Conservation (phyloP, 2,329 filamentous ascomycete species). For the Penicillium italicum region DNA sequence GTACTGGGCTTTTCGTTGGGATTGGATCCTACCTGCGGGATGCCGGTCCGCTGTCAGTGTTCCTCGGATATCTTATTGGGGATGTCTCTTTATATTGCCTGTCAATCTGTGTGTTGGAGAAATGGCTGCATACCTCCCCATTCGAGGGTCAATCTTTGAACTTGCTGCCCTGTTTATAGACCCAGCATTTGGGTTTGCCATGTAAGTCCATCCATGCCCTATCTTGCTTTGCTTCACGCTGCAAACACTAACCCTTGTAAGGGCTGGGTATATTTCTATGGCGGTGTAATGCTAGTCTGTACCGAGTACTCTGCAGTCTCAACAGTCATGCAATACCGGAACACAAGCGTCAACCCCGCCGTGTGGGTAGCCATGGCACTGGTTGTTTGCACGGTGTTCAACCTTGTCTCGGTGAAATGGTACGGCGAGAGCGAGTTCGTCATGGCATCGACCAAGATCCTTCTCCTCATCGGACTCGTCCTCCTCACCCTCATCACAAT, state of each 20-base stretch:
- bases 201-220: conserved; percentile 14
- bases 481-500: conserved; percentile 75
- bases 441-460: conserved; percentile 64
- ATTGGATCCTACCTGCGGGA: conserved; percentile 34
- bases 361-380: conserved; percentile 45
- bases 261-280: conserved; percentile 48
- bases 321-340: conserved; percentile 48
- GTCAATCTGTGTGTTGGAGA: conserved; percentile 31
- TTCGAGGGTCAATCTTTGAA: conserved; percentile 48
- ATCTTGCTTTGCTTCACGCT: background rate
- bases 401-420: conserved; percentile 66
- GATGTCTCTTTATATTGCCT: conserved; percentile 33
- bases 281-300: conserved; percentile 45
- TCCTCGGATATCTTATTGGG: conserved; percentile 39
- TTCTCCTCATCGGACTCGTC: conserved; percentile 66
- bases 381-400: conserved; percentile 52
- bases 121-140: conserved; percentile 34
- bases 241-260: conserved; percentile 10
- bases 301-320: conserved; percentile 48
- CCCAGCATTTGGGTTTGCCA: conserved; percentile 45
- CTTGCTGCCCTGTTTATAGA: conserved; percentile 50
- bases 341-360: conserved; percentile 39
- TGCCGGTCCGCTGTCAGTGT: conserved; percentile 34
- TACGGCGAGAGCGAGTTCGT: conserved; percentile 73
- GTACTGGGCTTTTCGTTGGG: conserved; percentile 36